Evolutionary conservation across 1,139 yeast genomes (phyloP).

Genomic region (Yamadazyma mexicana): DNA sequence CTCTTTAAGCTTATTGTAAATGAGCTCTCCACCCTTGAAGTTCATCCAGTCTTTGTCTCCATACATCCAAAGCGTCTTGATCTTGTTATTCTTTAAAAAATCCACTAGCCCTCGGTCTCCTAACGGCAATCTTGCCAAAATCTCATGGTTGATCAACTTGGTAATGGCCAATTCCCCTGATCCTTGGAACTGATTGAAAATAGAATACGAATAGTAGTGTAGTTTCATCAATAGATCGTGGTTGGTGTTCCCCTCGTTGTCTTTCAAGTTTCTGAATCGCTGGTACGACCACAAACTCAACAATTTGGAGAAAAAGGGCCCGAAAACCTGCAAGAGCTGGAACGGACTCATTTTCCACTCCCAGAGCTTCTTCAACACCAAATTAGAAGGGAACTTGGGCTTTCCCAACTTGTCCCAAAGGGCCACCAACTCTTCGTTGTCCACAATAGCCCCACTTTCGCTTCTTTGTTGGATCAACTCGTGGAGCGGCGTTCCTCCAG

Average conservation of each 20-base stretch:
- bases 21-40: constrained; percentile 37
- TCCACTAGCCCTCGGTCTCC: constrained; percentile 42
- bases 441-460: constrained; percentile 16
- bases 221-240: constrained; percentile 32
- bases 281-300: constrained; percentile 46
- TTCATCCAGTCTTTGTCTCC: constrained; percentile 52
- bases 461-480: constrained; percentile 24
- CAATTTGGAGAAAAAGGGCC: constrained; percentile 43
- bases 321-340: constrained; percentile 37
- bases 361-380: constrained; percentile 37
- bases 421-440: constrained; percentile 21
- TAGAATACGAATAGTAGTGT: constrained; percentile 43
- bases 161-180: constrained; percentile 50
- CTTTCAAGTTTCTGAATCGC: constrained; percentile 34
- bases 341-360: constrained; percentile 42
- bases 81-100: constrained; percentile 23
- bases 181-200: constrained; percentile 46
- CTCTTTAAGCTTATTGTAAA: constrained; percentile 25
- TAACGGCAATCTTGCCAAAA: constrained; percentile 41
- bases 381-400: constrained; percentile 41
- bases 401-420: constrained; percentile 38
- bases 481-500: constrained; percentile 28
- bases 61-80: constrained; percentile 37
- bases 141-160: constrained; percentile 41
- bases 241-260: constrained; percentile 17